Conservation (phyloP, 2,329 filamentous ascomycete species). For the Westerdykella aurantiaca region DNA sequence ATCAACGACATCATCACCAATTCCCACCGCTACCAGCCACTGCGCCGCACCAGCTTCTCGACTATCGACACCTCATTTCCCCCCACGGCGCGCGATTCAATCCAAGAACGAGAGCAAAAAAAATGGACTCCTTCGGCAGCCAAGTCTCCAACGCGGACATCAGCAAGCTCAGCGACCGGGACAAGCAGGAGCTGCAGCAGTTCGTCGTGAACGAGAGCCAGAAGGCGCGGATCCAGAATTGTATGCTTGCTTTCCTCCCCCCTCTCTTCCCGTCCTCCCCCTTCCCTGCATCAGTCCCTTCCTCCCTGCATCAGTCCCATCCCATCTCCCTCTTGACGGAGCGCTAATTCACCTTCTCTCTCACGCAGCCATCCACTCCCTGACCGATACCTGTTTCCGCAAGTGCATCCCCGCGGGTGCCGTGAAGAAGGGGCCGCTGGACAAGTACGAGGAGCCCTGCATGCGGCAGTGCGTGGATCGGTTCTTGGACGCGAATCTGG, state of each 20-base stretch:
- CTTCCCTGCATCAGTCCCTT: neutral
- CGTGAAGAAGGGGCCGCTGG: constrained; percentile 67
- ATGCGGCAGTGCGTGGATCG: constrained; percentile 89
- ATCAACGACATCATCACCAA: no score
- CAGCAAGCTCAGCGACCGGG: constrained; percentile 68
- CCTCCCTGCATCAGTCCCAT: neutral
- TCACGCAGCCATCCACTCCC: constrained; percentile 52
- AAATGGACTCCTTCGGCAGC: neutral
- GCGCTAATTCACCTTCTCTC: constrained; percentile 9
- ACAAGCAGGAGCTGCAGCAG: constrained; percentile 82
- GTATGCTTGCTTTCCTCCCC: constrained; percentile 12
- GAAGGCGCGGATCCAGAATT: constrained; percentile 64
- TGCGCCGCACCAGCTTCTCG: no score
- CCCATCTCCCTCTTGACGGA: neutral
- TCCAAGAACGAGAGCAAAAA: no score
- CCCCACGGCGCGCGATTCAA: neutral
- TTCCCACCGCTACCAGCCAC: no score
- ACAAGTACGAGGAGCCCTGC: constrained; percentile 73
- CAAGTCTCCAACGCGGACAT: constrained; percentile 46
- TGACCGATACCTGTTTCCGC: constrained; percentile 82
- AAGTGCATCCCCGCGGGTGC: constrained; percentile 76
- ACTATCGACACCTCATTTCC: neutral
- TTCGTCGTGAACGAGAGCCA: constrained; percentile 81
- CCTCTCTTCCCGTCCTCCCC: neutral
- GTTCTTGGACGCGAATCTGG: constrained; percentile 81